Percentiles rank a stretch among this genome's conserved stretches.
These are phyloP conservation scores for Globisporangium iwayamae DNA, from an alignment of 352 stramenopile species.

Conservation along the genomic window DNA sequence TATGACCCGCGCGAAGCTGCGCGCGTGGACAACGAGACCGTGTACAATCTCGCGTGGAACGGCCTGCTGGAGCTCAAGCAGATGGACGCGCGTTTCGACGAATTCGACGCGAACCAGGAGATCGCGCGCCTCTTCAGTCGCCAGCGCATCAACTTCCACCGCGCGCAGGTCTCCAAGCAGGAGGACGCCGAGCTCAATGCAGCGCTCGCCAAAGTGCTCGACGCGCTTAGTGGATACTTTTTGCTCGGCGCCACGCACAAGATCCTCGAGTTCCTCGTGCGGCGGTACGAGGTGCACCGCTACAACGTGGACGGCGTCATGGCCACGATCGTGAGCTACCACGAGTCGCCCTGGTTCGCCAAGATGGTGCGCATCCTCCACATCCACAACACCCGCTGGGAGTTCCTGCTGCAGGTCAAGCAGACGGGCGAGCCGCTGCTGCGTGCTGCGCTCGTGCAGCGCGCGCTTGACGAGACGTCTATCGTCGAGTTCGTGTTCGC, in stretches of 20 bases:
- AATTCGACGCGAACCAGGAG: conserved; percentile 46
- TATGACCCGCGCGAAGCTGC: conserved; percentile 80
- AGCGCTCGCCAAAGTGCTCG: conserved; percentile 64
- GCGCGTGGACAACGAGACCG: conserved; percentile 77
- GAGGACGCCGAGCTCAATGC: conserved; percentile 67
- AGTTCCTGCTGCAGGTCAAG: conserved; percentile 82
- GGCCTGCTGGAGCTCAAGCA: conserved; percentile 76
- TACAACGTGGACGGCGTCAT: conserved; percentile 86
- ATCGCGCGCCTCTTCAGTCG: conserved; percentile 63
- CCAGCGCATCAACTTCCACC: conserved; percentile 80
- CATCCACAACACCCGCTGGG: conserved; percentile 75
- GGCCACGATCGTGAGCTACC: conserved; percentile 77
- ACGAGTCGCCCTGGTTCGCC: conserved; percentile 84
- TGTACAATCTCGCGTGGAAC: conserved; percentile 86
- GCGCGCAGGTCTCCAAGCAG: conserved; percentile 50
- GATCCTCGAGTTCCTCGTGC: conserved; percentile 87
- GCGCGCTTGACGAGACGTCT: conserved; percentile 65
- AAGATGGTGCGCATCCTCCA: conserved; percentile 82
- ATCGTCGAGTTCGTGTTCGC: conserved; percentile 76
- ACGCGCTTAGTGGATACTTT: conserved; percentile 84
- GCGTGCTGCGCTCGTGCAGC: conserved; percentile 69
- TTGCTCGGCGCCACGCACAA: conserved; percentile 77
- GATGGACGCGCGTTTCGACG: conserved; percentile 70
- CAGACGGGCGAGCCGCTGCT: conserved; percentile 56
- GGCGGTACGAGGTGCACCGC: conserved; percentile 84